Evolutionary conservation across 2,329 filamentous ascomycete genomes (phyloP), one percentile per base, ranked within the genome.

Genomic region (Didymellaceae sp.): DNA sequence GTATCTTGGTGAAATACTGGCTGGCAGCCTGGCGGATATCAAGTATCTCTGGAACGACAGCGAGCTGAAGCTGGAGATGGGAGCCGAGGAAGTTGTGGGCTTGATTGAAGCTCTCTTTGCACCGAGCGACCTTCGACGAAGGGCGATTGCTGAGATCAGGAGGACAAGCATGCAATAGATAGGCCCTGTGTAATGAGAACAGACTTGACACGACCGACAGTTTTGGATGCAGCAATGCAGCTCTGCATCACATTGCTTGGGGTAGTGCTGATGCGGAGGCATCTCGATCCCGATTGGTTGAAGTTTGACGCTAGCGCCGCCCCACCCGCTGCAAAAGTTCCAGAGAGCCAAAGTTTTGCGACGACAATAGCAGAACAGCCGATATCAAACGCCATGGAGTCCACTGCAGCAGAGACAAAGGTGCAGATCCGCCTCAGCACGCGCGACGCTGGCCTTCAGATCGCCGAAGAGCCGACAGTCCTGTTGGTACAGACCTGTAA

Each of bases 31-130:
- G 13, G 84, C 82, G 16, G 85, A 87, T 61, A 87, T 87, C 71
- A 85, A 82, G 61, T 87, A 82, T 55, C 67, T 87, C 33, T 87
- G 85, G 85, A 78, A 77, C 2, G 84, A 87, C 58, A 82, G 83
- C n/a, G 85, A 85, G 66, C 62, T 87, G 60, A 80, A 80, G 52
- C 65, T 86, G 46, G 84, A 87, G 62, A 87, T 86, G 71, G 78
- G 78, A 18, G 74, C 75, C 2, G 82, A 85, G 25, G 85, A 87
- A 65, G 79, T 87, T 7, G 75, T 85, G 11, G 85, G 86, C 61
- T 62, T 87, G 66, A 82, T 87, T 41, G 78, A 84, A 67, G 85
- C 84, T 14, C 68, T 87, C 26, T 87, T 87, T 68, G 83, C 84
- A 14, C 85, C 86, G 58, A 84, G 81, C 56, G 80, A 82, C 26